Evolutionary conservation across 2,329 filamentous ascomycete genomes (phyloP).

Genomic region (Fusarium vanettenii): DNA sequence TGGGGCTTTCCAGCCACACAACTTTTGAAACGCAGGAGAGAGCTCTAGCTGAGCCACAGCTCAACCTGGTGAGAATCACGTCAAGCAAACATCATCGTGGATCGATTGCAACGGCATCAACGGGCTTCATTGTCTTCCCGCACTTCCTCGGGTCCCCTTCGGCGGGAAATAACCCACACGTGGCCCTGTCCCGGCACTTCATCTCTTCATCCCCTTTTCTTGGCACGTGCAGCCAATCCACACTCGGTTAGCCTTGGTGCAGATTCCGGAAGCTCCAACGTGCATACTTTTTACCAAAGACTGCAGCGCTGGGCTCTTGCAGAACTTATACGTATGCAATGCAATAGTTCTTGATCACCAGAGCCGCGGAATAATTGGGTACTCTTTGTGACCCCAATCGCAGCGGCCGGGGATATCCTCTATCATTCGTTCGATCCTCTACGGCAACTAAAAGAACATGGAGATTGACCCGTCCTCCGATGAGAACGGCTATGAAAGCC

Average conservation of each 20-base stretch:
- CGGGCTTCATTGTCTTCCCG: not conserved
- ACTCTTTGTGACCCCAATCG: not conserved
- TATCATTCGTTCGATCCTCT: not conserved
- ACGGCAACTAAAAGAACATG: not conserved
- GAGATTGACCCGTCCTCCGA: constrained; percentile 31
- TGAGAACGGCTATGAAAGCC: constrained; percentile 38
- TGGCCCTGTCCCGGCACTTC: not conserved
- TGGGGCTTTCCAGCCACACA: constrained; percentile 10
- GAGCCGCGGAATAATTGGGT: not conserved
- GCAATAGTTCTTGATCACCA: not conserved
- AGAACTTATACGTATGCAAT: constrained; percentile 14
- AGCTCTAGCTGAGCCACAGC: constrained; percentile 16
- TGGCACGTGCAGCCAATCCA: not conserved
- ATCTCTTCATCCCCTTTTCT: not conserved
- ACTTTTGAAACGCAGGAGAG: not conserved
- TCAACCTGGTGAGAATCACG: constrained; percentile 26
- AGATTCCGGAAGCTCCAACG: not conserved
- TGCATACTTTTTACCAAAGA: constrained; percentile 15
- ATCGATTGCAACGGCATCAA: constrained; percentile 1
- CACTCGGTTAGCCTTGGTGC: constrained; percentile 15
- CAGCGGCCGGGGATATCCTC: not conserved
- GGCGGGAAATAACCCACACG: not conserved
- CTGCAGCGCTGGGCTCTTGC: not conserved
- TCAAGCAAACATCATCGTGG: constrained; percentile 33
- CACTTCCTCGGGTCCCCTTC: not conserved